phyloP scores from a whole-genome alignment of 2,329 filamentous ascomycete genomes.

The Rhinocladiella similis region DNA sequence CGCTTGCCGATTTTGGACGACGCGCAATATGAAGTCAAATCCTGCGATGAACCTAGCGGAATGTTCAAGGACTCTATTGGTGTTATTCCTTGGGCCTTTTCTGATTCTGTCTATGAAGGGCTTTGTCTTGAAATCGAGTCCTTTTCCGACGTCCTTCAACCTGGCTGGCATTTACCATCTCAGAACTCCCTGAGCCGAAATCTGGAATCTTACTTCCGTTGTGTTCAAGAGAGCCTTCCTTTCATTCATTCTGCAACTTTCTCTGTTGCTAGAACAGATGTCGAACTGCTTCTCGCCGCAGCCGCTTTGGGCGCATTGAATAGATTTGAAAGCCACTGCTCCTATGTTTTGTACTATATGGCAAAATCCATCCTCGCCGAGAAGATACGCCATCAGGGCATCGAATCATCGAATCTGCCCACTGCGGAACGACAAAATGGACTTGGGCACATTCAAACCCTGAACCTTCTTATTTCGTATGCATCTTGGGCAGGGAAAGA shows the following conservation, averaged over 20 bases:
- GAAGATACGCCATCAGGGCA: slow-evolving; percentile 40
- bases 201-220: slow-evolving; percentile 68
- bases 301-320: slow-evolving; percentile 59
- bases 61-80: not conserved
- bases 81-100: slow-evolving; percentile 9
- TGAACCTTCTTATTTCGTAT: slow-evolving; percentile 7
- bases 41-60: slow-evolving; percentile 8
- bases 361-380: slow-evolving; percentile 64
- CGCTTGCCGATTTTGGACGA: not conserved
- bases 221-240: slow-evolving; percentile 62
- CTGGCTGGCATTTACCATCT: slow-evolving; percentile 64
- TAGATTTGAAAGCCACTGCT: slow-evolving; percentile 47
- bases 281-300: slow-evolving; percentile 68
- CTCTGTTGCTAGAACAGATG: slow-evolving; percentile 62
- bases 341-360: slow-evolving; percentile 51
- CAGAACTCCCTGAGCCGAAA: slow-evolving; percentile 69
- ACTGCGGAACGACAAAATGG: not conserved
- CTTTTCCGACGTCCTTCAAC: not conserved
- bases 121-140: slow-evolving; percentile 6
- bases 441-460: slow-evolving; percentile 9
- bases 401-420: not conserved
- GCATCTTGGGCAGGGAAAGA: slow-evolving; percentile 31
- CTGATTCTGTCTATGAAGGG: slow-evolving; percentile 6
- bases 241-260: slow-evolving; percentile 70
- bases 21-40: not conserved